phyloP scores from a whole-genome alignment of 495 filamentous ascomycete species.

The Xylaria venustula region DNA sequence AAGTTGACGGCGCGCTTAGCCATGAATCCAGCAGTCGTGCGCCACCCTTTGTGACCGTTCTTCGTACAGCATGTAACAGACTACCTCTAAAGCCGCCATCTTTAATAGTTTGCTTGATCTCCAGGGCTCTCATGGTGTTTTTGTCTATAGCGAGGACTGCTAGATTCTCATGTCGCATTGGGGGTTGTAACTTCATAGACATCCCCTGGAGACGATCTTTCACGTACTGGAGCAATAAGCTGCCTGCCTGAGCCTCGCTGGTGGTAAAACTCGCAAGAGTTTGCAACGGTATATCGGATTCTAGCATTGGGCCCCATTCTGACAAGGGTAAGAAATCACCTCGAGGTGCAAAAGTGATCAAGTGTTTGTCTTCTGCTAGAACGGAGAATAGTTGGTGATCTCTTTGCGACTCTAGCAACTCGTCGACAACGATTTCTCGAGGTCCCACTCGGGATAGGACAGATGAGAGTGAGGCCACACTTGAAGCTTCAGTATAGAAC shows the following conservation, averaged over 20 bases:
- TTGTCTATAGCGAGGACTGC: conserved; percentile 90
- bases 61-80: conserved; percentile 80
- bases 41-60: conserved; percentile 88
- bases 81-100: conserved; percentile 77
- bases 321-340: conserved; percentile 52
- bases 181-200: conserved; percentile 84
- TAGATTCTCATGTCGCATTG: conserved; percentile 64
- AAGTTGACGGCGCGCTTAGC: conserved; percentile 86
- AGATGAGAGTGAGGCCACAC: conserved; percentile 67
- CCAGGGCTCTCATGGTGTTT: conserved; percentile 82
- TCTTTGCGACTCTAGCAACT: conserved; percentile 49
- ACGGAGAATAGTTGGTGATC: conserved; percentile 43
- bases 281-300: conserved; percentile 56
- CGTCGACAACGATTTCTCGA: conserved; percentile 78
- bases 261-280: conserved; percentile 40
- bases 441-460: conserved; percentile 79
- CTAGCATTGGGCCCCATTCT: conserved; percentile 75
- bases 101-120: conserved; percentile 80
- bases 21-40: conserved; percentile 77
- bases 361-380: conserved; percentile 56
- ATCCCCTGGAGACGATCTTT: conserved; percentile 69
- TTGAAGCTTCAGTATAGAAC: conserved; percentile 84
- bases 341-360: conserved; percentile 54
- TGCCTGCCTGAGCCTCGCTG: conserved; percentile 65
- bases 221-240: conserved; percentile 79